Evolutionary conservation across 1,284 basidiomycete species (phyloP), one percentile per base, ranked within the genome.

Genomic region (Puccinia horiana): DNA sequence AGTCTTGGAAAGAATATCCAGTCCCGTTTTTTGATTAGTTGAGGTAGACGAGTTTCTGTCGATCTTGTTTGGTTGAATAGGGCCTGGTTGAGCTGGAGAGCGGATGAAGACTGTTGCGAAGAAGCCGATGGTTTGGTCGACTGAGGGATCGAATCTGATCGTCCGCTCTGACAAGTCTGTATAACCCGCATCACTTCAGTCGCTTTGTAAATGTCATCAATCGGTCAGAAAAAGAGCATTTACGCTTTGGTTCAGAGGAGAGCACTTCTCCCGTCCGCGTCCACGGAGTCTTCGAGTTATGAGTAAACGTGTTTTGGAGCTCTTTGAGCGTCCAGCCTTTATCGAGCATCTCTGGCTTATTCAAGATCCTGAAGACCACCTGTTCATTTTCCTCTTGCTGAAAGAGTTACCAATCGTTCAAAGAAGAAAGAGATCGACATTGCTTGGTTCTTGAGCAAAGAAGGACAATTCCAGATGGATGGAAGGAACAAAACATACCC

Each of bases 331-430:
- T 86, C 89, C 95, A 97, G 0, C 87, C 87, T 61, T 89, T 89
- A 26, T 85, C 85, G 52, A 86, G 85, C 32, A 92, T 92, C 86
- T 94, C 92, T 20, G 91, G 89, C 32, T 92, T 92, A 74, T 88
- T 88, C 49, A 98, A 89, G 0, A 92, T 92, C 77, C 90, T 89
- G n/a, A 91, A 88, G 1, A 94, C 92, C 47, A 94, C 93, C 26
- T 89, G 88, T 85, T 99, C 97, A 87, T 99, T 96, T 86, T 99
- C 97, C 73, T 90, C 90, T 9, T 92, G 90, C 87, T 99, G 93
- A 69, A 98, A 96, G 87, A 96, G 98, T 16, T 96, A 99, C 29
- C 95, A 98, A 88, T 99, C 99, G 23, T 96, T 95, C 83, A 98
- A 9, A 32, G 40, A 23, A n/a, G 16, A 65, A 23, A 65, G 32